Evolutionary conservation across 805 yeast genomes (phyloP), one percentile per base, ranked within the genome.

Genomic region (Pichia thaimueangensis): DNA sequence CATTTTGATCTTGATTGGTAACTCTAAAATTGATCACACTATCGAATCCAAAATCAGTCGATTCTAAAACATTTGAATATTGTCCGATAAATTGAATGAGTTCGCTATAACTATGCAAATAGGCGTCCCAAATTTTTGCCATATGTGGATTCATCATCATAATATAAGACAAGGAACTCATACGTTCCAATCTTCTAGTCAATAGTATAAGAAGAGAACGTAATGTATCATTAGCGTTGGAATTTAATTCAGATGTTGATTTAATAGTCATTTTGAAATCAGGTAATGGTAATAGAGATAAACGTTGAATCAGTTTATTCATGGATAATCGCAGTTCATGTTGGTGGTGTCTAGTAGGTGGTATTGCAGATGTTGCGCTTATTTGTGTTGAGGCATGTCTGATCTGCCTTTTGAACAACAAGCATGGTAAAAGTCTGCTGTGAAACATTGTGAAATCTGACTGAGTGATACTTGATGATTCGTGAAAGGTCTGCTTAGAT

Each of bases 71-170:
- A n/a, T 13, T 20, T 6, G 22, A 13, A 9, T 32, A 6, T 11
- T 32, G 70, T 31, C 70, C 57, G 41, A 66, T 36, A 70, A 64
- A 2, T 66, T 56, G 20, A 74, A 53, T 39, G 6, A 80, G 53
- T 5, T 73, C 66, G 39, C 74, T 21, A 28, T 31, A 36, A 35
- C 39, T 35, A 10, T 77, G 70, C 48, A 86, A 65, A 64, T 91
- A 91, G 37, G 81, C 63, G 52, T 76, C 71, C 65, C 87, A 86
- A 19, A 85, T 81, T 52, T 76, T 77, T 10, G 91, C 82, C 39
- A 91, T 81, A 54, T 86, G 78, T 6, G 97, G 97, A 58, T 91
- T 91, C 47, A 91, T 63, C 43, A 88, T 82, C 36, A 82, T 87
- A 51, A 89, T 73, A 59, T 87, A 91, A 0, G 96, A 96, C 42